Percentiles rank a stretch among this genome's conserved stretches.
Evolutionary conservation across 2,329 filamentous ascomycete genomes (phyloP).

Genomic region (Tricladium varicosporioides): DNA sequence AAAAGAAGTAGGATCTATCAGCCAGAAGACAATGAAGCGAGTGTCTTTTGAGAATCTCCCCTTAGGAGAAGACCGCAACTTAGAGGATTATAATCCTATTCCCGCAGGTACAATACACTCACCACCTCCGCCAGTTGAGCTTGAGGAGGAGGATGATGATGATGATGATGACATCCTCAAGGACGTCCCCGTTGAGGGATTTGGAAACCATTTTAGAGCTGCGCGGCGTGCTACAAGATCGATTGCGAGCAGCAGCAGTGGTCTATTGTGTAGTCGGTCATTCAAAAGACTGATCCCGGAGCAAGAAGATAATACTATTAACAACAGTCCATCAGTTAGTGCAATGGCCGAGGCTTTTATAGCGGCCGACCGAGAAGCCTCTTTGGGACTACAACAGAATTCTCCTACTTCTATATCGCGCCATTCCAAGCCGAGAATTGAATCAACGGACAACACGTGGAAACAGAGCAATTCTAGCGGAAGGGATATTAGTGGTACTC

Average conservation of each 20-base stretch:
- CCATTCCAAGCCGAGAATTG: conserved; percentile 45
- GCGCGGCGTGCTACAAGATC: conserved; percentile 17
- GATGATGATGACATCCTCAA: conserved; percentile 17
- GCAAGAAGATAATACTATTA: conserved; percentile 7
- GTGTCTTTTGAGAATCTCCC: conserved; percentile 30
- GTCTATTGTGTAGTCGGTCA: no score
- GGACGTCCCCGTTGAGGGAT: conserved; percentile 17
- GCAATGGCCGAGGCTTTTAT: conserved; percentile 51
- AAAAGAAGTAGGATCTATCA: conserved; percentile 9
- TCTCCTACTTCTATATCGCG: conserved; percentile 31
- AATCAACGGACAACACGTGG: conserved; percentile 26
- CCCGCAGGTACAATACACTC: conserved; percentile 4
- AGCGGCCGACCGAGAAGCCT: conserved; percentile 39
- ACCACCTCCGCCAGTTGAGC: conserved; percentile 20
- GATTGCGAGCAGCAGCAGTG: conserved; percentile 4
- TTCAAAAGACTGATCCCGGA: no score
- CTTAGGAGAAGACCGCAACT: conserved; percentile 5
- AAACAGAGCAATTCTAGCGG: not conserved
- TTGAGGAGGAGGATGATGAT: conserved; percentile 17
- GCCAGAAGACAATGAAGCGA: conserved; percentile 22
- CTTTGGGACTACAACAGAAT: conserved; percentile 10
- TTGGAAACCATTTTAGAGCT: conserved; percentile 21
- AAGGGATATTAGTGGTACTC: not conserved
- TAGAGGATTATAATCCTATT: not conserved
- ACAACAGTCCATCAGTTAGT: conserved; percentile 40